Conservation (phyloP, 1,284 basidiomycete species). For the Ceratobasidium sp. region DNA sequence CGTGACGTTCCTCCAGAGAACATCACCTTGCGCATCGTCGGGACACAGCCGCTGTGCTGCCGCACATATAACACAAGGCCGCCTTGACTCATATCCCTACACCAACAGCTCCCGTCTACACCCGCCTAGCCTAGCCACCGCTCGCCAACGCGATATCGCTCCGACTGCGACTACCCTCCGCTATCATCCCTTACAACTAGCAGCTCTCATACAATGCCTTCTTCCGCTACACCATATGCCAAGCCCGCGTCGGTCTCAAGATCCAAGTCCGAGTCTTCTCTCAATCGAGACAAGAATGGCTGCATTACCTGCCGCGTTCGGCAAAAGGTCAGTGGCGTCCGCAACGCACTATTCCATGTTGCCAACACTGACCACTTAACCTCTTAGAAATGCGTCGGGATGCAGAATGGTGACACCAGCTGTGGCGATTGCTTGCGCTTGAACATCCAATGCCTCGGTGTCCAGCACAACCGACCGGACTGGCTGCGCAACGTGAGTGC, state of each 20-base stretch:
- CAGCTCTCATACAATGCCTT: conserved; percentile 10
- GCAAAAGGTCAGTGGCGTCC: conserved; percentile 26
- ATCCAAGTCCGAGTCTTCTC: conserved; percentile 30
- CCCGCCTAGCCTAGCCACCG: conserved; percentile 10
- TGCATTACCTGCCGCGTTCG: conserved; percentile 40
- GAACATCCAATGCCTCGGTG: conserved; percentile 39
- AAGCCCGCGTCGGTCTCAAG: conserved; percentile 1
- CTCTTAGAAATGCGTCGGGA: conserved; percentile 33
- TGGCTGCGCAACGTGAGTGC: conserved; percentile 36
- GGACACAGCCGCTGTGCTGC: conserved; percentile 31
- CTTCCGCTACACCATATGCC: conserved; percentile 16
- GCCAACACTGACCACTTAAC: not conserved
- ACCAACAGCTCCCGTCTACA: conserved; percentile 17
- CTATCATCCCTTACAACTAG: not conserved
- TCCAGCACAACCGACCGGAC: conserved; percentile 37
- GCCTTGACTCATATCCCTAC: conserved; percentile 16
- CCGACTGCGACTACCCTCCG: not conserved
- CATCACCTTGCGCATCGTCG: conserved; percentile 12
- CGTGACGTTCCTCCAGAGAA: conserved; percentile 32
- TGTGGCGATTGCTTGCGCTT: conserved; percentile 35
- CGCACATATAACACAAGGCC: conserved; percentile 11
- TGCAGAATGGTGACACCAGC: not conserved
- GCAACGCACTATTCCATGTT: not conserved
- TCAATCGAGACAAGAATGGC: conserved; percentile 37
- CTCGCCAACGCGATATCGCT: not conserved